Base-by-base conservation (phyloP, 352 stramenopile species). In the Globisporangium viniferum region DNA sequence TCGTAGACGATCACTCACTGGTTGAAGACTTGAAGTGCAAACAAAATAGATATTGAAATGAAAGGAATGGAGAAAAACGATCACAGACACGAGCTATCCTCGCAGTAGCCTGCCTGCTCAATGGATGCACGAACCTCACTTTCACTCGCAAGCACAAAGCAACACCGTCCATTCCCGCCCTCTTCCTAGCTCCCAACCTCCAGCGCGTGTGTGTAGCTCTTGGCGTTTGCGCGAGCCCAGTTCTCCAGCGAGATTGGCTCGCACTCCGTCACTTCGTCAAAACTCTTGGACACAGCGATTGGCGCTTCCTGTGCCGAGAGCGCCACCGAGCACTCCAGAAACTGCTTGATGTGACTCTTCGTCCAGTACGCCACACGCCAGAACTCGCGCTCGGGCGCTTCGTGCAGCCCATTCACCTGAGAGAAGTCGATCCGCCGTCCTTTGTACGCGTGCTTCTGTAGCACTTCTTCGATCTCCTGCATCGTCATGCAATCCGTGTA, bases 331-430 rank as follows among this genome's bases (percentile, higher is more conserved):
- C 77, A 80, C 62, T 85, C 80, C 7, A 89, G 72, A 31, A 89
- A 78, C 18, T 81, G 70, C 55, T 86, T 78, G 33, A 69, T 78
- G 36, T 86, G 67, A 0, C 54, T 64, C 10, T 75, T 70, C 5
- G 82, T 76, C 82, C 82, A 90, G 49, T 85, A 88, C 6, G 77
- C 75, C 58, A 87, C 53, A n/a, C 75, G 73, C 80, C 80, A 89
- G 56, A 88, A 90, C 64, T 83, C 76, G 12, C 78, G 79, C 20
- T 61, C 59, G 0, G 57, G 71, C 24, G 71, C 49, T 27, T 90
- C 82, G 39, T 62, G 36, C 41, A 89, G 59, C 9, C 75, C 80
- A 54, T 88, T 72, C 31, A 90, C 73, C 14, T 64, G 69, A 46
- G 73, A 74, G 57, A 90, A 73, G 3, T 75, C 66, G 35, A 89